Evolutionary conservation across 164 flowering plant genomes (phyloP), one percentile per base, ranked within the genome.

Genomic region (Vitis rotundifolia): DNA sequence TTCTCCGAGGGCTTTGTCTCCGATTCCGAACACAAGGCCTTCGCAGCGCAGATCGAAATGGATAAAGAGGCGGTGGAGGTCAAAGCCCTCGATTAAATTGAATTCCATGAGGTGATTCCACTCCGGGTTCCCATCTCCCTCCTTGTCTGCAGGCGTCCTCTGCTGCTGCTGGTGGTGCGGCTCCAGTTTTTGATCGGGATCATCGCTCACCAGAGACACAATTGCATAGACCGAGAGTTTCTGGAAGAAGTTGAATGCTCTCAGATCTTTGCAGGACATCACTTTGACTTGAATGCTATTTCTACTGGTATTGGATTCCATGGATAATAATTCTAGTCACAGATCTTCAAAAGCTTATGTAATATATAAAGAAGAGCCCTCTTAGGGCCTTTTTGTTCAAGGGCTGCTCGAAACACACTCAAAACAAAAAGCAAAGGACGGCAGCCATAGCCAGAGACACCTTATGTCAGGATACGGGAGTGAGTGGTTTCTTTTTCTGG

Each of bases 181-280:
- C 59, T 71, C 49, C 31, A 70, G 18, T 16, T 74, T 76, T 28
- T 65, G 56, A 1, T 72, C 16, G 3, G 52, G 47, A 18, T 76
- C 82, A 29, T 78, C 75, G 64, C 69, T 61, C 15, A 63, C 73
- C 31, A 85, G 50, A 8, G 83, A 80, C 53, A 75, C 87, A 0
- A 49, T 11, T 4, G 82, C 85, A 49, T 81, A 84, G 64, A 80
- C 66, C 1, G 70, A 53, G 13, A 78, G 86, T 55, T 89, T 87
- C 75, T 86, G 88, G 76, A 89, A 87, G 81, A 85, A 87, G 49
- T 83, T 85, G 85, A 85, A 89, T 49, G 80, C 76, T 71, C 68
- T 80, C 13, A 87, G 64, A 55, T 73, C 88, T 64, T 77, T 84
- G 75, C 87, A 76, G 61, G 78, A 81, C 16, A 78, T 63, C 15